Evolutionary conservation across 805 yeast species (phyloP), one percentile per base, ranked within the genome.

Genomic region (Schwanniomyces sp.): DNA sequence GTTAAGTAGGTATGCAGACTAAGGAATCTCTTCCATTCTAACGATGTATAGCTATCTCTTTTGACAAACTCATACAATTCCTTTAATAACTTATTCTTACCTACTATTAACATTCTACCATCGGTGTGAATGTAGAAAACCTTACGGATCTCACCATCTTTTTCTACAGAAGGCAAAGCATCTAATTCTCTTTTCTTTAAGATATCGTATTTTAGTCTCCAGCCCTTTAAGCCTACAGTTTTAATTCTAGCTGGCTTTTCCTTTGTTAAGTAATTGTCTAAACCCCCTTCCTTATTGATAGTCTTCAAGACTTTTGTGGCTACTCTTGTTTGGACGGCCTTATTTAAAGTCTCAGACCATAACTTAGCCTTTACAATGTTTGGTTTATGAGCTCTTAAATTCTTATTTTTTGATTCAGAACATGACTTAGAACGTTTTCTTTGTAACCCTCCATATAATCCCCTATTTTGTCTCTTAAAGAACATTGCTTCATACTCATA

Each of bases 231-330:
- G 0, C 99, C 99, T 61, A 94, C 72, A 64, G 94, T 96, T 72
- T 94, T 94, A 54, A 89, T 76, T 71, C 99, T 79, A 2, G 96
- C 95, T 5, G 95, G 75, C 55, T 87, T 89, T 50, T 91, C 96
- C 68, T 94, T 94, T 38, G 83, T 78, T 51, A 94, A 67, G 63
- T 94, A 94, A 53, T 84, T 84, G 63, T 94, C 99, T 47, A 94
- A 75, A 5, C 99, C 99, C 52, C 99, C 99, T 66, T 92, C 98
- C 57, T 84, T 88, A 49, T 88, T 86, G 49, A 94, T 85, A 0
- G 97, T 91, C 58, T 85, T 82, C 61, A 94, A 76, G 5, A 91
- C 97, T 50, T 85, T 80, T 5, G 97, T 80, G 7, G 91, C 84
- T 30, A 91, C 82, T 50, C 78, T 82, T 46, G 89, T 66, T 42